phyloP scores from a whole-genome alignment of 495 filamentous ascomycete species.

The Tuber borchii region DNA sequence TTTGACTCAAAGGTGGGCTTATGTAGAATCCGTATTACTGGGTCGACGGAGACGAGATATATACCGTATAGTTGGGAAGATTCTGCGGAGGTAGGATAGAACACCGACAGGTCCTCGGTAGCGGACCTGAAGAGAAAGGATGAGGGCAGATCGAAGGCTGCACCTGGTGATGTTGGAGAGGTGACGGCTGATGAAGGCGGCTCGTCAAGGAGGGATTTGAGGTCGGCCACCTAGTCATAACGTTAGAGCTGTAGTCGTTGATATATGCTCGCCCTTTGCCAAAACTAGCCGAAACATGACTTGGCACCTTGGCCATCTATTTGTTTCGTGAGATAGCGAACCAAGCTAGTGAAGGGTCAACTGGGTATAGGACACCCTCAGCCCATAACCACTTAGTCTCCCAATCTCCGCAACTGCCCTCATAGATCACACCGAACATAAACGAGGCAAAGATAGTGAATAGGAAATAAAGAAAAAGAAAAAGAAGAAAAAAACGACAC shows the following conservation, averaged over 20 bases:
- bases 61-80: slow-evolving; percentile 54
- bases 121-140: slow-evolving; percentile 20
- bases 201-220: slow-evolving; percentile 23
- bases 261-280: not conserved
- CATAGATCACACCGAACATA: not conserved
- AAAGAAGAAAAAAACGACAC: not conserved
- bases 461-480: not conserved
- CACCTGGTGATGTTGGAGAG: not conserved
- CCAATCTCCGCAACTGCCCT: not conserved
- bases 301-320: not conserved
- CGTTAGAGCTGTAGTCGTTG: not conserved
- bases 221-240: slow-evolving; percentile 20
- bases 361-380: not conserved
- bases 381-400: not conserved
- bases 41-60: slow-evolving; percentile 65
- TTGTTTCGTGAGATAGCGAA: not conserved
- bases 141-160: not conserved
- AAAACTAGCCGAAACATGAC: not conserved
- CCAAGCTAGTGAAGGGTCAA: not conserved
- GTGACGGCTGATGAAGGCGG: not conserved
- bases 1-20: slow-evolving; percentile 50
- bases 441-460: not conserved
- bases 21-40: slow-evolving; percentile 63
- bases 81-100: slow-evolving; percentile 8
- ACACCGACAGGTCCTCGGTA: slow-evolving; percentile 21